These are phyloP conservation scores for Stellera chamaejasme DNA, from an alignment of 345 rosid genomes.

Conservation along the genomic window DNA sequence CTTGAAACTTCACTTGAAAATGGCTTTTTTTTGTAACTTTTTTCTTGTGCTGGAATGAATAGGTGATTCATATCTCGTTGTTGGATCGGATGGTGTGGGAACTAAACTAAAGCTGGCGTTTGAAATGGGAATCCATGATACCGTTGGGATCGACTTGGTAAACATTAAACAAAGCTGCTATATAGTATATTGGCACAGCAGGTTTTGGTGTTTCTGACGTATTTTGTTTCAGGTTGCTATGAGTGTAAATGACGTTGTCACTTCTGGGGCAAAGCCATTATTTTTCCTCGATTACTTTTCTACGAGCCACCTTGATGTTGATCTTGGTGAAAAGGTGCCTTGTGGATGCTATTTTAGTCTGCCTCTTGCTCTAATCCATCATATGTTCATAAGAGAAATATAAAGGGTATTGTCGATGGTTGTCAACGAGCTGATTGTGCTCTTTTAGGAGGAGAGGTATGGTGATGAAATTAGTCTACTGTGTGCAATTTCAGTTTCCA, in stretches of 20 bases:
- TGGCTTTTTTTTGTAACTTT: conserved; percentile 4
- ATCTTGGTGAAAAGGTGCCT: conserved; percentile 86
- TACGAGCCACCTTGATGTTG: conserved; percentile 84
- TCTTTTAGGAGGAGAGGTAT: conserved; percentile 95
- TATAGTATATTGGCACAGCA: neutral
- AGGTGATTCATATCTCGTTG: conserved; percentile 90
- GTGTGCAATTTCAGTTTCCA: too few relatives aligned
- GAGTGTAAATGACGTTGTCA: conserved; percentile 95
- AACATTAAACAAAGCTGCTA: neutral
- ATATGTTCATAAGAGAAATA: neutral
- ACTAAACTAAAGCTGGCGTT: conserved; percentile 92
- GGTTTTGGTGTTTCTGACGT: too few relatives aligned
- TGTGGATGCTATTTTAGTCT: neutral
- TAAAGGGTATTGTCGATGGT: conserved; percentile 91
- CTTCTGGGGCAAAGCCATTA: conserved; percentile 92
- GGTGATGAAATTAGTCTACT: too few relatives aligned
- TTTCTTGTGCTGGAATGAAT: neutral
- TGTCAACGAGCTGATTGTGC: conserved; percentile 76
- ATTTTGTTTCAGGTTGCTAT: conserved; percentile 62
- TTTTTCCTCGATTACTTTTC: conserved; percentile 96
- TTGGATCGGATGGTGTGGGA: conserved; percentile 99
- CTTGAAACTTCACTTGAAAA: too few relatives aligned
- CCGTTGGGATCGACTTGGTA: conserved; percentile 94
- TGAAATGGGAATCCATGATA: conserved; percentile 83
- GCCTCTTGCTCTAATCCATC: neutral